These are phyloP conservation scores for Aspergillus latus DNA, from an alignment of 2,329 filamentous ascomycete species.

Conservation along the genomic window DNA sequence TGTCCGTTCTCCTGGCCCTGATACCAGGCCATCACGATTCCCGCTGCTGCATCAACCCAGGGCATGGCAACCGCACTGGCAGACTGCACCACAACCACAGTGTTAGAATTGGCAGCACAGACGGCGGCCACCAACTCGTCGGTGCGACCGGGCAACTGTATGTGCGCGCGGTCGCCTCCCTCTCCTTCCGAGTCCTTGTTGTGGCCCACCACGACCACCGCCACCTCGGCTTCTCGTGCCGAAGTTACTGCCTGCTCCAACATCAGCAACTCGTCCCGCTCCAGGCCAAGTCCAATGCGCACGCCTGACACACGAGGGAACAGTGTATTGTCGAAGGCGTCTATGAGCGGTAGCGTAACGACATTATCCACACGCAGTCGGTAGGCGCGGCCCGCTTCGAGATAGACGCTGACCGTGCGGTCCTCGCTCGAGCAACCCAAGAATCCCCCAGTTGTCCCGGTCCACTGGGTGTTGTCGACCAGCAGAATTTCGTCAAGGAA, in stretches of 20 bases:
- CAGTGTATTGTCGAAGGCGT: not conserved
- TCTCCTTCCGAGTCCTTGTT: not conserved
- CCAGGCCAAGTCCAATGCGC: not conserved
- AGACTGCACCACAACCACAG: not conserved
- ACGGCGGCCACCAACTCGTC: not conserved
- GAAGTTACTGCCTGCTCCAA: not conserved
- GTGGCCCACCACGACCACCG: not conserved
- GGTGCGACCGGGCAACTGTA: not conserved
- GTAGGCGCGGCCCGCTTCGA: not conserved
- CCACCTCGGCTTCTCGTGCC: not conserved
- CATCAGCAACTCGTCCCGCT: not conserved
- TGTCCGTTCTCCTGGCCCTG: not conserved
- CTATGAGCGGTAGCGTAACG: not conserved
- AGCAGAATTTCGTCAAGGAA: not conserved
- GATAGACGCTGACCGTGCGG: not conserved
- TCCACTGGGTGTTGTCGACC: not conserved
- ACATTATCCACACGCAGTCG: not conserved
- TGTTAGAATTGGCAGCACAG: not conserved
- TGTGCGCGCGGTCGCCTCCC: not conserved
- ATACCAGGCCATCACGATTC: not conserved
- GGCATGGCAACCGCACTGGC: not conserved
- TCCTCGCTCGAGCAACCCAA: not conserved
- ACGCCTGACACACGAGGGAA: not conserved
- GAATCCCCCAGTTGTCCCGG: not conserved
- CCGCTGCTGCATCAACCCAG: not conserved